Evolutionary conservation across 768 basidiomycete genomes (phyloP).

Genomic region (Boletus rubroflammeus): DNA sequence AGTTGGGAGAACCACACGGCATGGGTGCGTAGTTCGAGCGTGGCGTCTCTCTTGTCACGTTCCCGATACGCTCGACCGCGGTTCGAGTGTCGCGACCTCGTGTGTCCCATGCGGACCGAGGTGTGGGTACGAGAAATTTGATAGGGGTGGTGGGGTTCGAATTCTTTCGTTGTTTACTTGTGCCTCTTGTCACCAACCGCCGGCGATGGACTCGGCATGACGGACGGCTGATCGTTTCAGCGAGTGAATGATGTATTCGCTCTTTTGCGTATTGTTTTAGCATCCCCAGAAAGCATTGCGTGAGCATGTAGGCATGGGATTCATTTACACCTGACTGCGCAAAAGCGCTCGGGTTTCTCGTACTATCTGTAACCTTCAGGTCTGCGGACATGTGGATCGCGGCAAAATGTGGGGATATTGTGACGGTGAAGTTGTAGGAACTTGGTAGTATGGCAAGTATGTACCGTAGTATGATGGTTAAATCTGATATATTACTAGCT

Average conservation of each 20-base stretch:
- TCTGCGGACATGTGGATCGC: background rate
- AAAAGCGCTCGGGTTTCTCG: background rate
- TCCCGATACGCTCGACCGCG: conserved; percentile 3
- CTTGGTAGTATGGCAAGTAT: background rate
- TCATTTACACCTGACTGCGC: background rate
- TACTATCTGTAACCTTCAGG: background rate
- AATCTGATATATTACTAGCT: background rate
- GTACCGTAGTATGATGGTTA: background rate
- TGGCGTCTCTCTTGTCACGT: conserved; percentile 14
- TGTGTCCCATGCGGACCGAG: background rate
- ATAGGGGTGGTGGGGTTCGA: background rate
- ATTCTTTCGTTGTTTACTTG: background rate
- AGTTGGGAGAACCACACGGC: conserved; percentile 1
- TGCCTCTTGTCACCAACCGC: background rate
- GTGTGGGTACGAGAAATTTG: background rate
- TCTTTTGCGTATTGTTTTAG: background rate
- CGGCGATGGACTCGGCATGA: background rate
- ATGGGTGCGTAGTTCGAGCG: conserved; percentile 17
- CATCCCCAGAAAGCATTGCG: background rate
- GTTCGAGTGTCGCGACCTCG: conserved; percentile 7
- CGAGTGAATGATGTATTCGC: background rate
- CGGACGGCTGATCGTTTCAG: background rate
- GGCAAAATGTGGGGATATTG: background rate
- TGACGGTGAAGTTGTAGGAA: background rate
- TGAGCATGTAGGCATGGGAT: background rate